phyloP scores from a whole-genome alignment of 306 rosid genomes.

The Sphenostylis stenocarpa region DNA sequence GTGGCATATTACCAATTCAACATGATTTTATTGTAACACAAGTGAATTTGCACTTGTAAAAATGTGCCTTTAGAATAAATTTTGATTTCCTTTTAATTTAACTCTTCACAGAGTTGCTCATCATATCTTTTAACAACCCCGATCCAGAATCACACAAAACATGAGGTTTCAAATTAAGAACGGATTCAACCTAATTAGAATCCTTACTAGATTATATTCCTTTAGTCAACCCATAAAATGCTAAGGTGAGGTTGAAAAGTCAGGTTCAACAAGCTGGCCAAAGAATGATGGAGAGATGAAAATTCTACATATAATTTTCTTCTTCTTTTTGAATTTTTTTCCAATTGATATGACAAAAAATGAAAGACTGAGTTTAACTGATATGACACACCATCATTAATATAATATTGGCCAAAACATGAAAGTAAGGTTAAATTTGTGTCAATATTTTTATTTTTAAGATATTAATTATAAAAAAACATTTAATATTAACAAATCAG shows the following conservation, averaged over 20 bases:
- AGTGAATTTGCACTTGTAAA: neutral
- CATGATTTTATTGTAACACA: neutral
- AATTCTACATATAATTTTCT: neutral
- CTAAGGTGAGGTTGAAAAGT: neutral
- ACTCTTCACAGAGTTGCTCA: neutral
- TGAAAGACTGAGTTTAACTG: neutral
- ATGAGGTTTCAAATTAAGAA: neutral
- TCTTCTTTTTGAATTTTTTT: neutral
- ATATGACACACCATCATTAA: slow-evolving; percentile 5
- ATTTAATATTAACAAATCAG: neutral
- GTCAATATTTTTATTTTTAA: too few relatives aligned
- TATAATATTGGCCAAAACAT: neutral
- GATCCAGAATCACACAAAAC: neutral
- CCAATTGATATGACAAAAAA: slow-evolving; percentile 30
- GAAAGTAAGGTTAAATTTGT: neutral
- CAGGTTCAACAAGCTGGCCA: neutral
- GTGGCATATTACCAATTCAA: neutral
- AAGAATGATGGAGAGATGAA: slow-evolving; percentile 13
- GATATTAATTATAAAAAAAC: too few relatives aligned
- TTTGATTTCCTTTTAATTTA: neutral
- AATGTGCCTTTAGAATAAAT: neutral
- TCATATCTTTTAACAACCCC: too few relatives aligned
- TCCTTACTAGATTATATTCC: neutral
- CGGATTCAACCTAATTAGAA: neutral
- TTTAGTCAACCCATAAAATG: slow-evolving; percentile 1